Base-by-base conservation (phyloP, 805 yeast species). In the Kuraishia floccosa region DNA sequence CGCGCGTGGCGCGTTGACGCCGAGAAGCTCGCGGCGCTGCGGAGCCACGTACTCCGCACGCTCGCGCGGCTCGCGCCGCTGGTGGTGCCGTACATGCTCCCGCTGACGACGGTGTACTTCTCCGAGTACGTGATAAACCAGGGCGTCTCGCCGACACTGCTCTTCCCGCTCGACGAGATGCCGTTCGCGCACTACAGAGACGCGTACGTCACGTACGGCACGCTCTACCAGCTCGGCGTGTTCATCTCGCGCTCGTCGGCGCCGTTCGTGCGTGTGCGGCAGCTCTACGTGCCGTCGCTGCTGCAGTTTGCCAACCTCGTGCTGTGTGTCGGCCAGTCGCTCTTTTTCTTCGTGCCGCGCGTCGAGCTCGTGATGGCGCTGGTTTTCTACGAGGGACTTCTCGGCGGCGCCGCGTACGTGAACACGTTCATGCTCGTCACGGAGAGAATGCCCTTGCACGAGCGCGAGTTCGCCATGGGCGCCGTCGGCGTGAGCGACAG, bases 61-160 rank as follows among this genome's bases (percentile, higher is more conserved):
- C 15, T 54, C 6, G 8, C 22, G 1, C 48, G 49, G 22, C 41
- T 79, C 9, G 49, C 44, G 35, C 67, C 68, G 4, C 54, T 76
- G 16, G 30, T 76, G 3, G 28, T 56, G 2, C 86, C 86, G 0
- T 89, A 69, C 45, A 86, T 89, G 89, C 29, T 84, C 2, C 97
- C 98, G 0, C 56, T 89, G 23, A 64, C 79, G 35, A 53, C 86
- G 0, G 98, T 89, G 1, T 91, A 89, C 52, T 56, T 84, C 15
- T 72, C 84, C 4, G 97, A 89, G 47, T 89, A 89, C 47, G 61
- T 77, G 15, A 89, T 89, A 36, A 89, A 89, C 49, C 97, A 89
- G 51, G 95, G 95, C 0, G 68, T 89, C 1, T 67, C 94, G 0
- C 96, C 97, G 2, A 87, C 96, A 0, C 56, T 89, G 27, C 56